Percentiles rank a stretch among this genome's conserved stretches.
These are phyloP conservation scores for Diaporthe citriasiana DNA, from an alignment of 2,329 filamentous ascomycete species.

Conservation along the genomic window DNA sequence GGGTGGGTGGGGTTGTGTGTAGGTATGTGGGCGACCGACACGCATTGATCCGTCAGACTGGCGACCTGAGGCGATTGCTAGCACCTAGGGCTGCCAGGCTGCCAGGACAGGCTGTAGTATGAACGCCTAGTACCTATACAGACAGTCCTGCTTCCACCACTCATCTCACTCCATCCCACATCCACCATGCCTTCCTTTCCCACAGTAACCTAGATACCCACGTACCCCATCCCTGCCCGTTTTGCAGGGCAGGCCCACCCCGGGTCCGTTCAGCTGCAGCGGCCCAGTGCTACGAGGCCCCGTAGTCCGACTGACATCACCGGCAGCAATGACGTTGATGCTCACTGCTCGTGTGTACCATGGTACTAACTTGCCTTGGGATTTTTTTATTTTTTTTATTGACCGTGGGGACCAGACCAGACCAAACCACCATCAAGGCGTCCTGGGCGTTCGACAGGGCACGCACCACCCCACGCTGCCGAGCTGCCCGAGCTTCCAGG, in stretches of 20 bases:
- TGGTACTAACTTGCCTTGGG: neutral
- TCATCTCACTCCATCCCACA: conserved; percentile 18
- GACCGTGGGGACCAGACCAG: neutral
- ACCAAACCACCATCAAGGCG: neutral
- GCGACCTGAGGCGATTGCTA: too few relatives aligned
- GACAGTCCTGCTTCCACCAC: conserved; percentile 3
- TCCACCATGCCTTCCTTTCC: neutral
- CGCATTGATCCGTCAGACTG: conserved; percentile 13
- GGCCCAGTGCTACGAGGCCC: conserved; percentile 17
- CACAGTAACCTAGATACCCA: too few relatives aligned
- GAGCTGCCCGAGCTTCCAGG: neutral
- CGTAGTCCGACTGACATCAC: conserved; percentile 30
- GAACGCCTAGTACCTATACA: neutral
- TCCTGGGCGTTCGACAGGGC: neutral
- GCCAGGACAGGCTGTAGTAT: neutral
- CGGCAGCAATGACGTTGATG: conserved; percentile 18
- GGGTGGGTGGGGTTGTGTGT: too few relatives aligned
- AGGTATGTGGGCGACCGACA: neutral
- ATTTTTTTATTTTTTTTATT: too few relatives aligned
- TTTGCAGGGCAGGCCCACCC: conserved; percentile 23
- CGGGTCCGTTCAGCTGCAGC: neutral
- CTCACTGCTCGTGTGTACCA: neutral
- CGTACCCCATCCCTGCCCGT: conserved; percentile 9
- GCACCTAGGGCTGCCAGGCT: too few relatives aligned
- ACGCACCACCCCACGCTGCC: neutral